phyloP scores from a whole-genome alignment of 352 stramenopile genomes.

The Phytophthora agathidicida region DNA sequence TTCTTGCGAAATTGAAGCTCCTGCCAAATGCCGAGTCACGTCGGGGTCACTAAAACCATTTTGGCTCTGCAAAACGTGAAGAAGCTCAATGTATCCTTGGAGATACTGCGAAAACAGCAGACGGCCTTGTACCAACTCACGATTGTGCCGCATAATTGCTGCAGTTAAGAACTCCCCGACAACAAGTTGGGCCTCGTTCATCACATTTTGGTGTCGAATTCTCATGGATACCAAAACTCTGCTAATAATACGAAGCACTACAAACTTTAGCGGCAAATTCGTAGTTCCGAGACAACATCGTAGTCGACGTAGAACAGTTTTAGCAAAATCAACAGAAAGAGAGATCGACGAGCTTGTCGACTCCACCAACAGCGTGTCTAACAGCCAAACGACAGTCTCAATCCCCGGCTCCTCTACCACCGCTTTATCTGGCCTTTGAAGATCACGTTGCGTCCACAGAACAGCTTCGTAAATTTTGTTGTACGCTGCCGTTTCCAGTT shows the following conservation, averaged over 20 bases:
- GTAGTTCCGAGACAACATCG: conserved; percentile 41
- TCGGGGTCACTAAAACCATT: not conserved
- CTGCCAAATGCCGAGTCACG: not conserved
- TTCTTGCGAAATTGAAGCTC: not conserved
- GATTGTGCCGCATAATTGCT: conserved; percentile 51
- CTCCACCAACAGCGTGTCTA: conserved; percentile 50
- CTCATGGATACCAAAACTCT: conserved; percentile 33
- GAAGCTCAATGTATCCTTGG: conserved; percentile 67
- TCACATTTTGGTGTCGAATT: not conserved
- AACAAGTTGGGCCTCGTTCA: conserved; percentile 11
- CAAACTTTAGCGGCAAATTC: conserved; percentile 73
- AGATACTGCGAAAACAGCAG: conserved; percentile 76
- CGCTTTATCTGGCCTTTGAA: conserved; percentile 51
- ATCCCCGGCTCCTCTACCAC: conserved; percentile 69
- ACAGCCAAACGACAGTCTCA: conserved; percentile 76
- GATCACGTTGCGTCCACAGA: conserved; percentile 81
- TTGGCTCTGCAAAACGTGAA: conserved; percentile 35
- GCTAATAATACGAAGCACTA: conserved; percentile 58
- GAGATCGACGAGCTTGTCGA: not conserved
- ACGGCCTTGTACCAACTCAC: conserved; percentile 67
- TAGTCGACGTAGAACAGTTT: conserved; percentile 24
- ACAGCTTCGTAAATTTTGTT: conserved; percentile 60
- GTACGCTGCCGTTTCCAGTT: conserved; percentile 65
- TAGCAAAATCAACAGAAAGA: conserved; percentile 1
- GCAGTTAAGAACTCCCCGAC: conserved; percentile 52